Conservation (phyloP, 2,329 filamentous ascomycete species). For the Colletotrichum sp. region DNA sequence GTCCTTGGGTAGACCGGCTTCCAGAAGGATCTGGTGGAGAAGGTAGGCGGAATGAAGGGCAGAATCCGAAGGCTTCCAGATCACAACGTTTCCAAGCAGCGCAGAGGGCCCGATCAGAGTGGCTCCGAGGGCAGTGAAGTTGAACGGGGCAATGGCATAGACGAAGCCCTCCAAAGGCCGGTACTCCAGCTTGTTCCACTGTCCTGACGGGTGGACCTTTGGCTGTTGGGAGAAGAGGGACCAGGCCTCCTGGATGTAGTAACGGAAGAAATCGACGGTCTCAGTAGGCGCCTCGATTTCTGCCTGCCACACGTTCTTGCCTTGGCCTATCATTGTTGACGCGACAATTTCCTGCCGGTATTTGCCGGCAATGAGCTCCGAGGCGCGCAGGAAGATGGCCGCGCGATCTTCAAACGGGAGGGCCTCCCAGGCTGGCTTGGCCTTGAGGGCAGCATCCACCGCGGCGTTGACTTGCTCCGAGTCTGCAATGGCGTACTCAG, state of each 20-base stretch:
- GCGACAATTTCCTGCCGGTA: slow-evolving; percentile 98
- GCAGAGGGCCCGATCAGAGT: slow-evolving; percentile 86
- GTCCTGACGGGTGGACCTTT: slow-evolving; percentile 77
- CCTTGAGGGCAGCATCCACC: slow-evolving; percentile 34
- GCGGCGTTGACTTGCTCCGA: background rate
- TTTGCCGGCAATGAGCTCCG: slow-evolving; percentile 87
- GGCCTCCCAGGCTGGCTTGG: slow-evolving; percentile 84
- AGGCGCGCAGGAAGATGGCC: slow-evolving; percentile 93
- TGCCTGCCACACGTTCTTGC: slow-evolving; percentile 98
- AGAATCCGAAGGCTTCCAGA: slow-evolving; percentile 97
- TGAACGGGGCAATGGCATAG: slow-evolving; percentile 93
- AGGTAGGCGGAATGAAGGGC: slow-evolving; percentile 92
- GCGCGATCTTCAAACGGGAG: slow-evolving; percentile 90
- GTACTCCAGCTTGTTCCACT: slow-evolving; percentile 94
- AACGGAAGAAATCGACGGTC: slow-evolving; percentile 89
- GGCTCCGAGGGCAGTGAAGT: slow-evolving; percentile 94
- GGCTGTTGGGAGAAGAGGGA: slow-evolving; percentile 90
- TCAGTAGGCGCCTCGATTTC: slow-evolving; percentile 98
- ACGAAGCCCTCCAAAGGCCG: slow-evolving; percentile 92
- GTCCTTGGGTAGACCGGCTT: slow-evolving; percentile 86
- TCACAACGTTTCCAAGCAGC: slow-evolving; percentile 89
- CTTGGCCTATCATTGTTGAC: slow-evolving; percentile 92
- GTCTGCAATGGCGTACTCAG: background rate
- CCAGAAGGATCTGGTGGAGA: slow-evolving; percentile 86
- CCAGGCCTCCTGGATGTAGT: slow-evolving; percentile 93